Percentiles rank a stretch among this genome's conserved stretches.
Conservation (phyloP, 441 rosid species). For the Biscutella laevigata region DNA sequence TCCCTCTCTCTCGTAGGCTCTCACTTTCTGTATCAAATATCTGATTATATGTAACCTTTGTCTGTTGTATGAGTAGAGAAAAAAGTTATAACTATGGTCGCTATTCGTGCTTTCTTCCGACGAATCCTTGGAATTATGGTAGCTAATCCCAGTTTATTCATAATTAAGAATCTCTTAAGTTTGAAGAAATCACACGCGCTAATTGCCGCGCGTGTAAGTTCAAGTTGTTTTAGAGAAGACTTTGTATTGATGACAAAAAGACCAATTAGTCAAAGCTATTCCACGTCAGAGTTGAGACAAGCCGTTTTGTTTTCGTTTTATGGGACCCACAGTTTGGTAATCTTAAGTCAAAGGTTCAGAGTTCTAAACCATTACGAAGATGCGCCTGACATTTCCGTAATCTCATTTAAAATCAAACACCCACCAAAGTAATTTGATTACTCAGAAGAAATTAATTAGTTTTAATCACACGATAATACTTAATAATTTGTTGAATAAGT, state of each 20-base stretch:
- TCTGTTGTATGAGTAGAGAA: constrained; percentile 27
- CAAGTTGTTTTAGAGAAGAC: no score
- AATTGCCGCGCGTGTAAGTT: not conserved
- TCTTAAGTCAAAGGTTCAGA: not conserved
- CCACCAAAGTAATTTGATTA: no score
- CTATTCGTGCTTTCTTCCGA: no score
- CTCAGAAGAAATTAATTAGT: not conserved
- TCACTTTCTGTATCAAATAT: constrained; percentile 24
- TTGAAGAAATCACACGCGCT: not conserved
- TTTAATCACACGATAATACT: not conserved
- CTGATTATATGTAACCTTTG: constrained; percentile 12
- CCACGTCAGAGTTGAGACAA: not conserved
- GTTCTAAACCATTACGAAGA: not conserved
- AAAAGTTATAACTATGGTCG: not conserved
- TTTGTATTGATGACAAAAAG: no score
- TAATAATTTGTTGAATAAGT: not conserved
- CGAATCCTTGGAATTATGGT: no score
- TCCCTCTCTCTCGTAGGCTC: not conserved
- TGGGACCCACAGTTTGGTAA: not conserved
- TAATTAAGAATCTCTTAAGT: no score
- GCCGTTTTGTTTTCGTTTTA: not conserved
- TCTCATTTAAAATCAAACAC: no score
- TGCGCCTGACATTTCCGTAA: not conserved
- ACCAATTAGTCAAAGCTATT: not conserved
- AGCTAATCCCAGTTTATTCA: no score